Percentiles rank a stretch among this genome's conserved stretches.
Conservation (phyloP, 495 filamentous ascomycete species). For the Beverwykella pulmonaria region DNA sequence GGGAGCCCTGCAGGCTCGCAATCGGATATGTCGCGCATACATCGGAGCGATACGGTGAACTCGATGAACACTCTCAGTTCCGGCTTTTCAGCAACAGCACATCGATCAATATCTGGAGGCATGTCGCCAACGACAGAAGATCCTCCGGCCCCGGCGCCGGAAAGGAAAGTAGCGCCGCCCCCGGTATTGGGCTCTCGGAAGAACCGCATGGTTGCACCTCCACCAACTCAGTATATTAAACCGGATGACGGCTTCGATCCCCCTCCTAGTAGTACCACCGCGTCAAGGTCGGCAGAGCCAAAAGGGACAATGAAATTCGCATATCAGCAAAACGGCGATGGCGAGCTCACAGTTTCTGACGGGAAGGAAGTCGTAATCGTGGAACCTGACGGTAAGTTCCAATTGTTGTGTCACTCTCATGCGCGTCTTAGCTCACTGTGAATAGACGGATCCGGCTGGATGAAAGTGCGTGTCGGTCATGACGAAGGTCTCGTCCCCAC, state of each 20-base stretch:
- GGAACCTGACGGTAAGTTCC: conserved; percentile 81
- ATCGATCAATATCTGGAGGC: conserved; percentile 67
- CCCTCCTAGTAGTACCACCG: conserved; percentile 17
- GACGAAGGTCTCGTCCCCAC: conserved; percentile 85
- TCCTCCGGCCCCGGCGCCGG: conserved; percentile 45
- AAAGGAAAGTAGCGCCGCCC: conserved; percentile 43
- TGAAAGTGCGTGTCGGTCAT: conserved; percentile 69
- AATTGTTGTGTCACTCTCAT: not conserved
- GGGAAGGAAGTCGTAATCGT: conserved; percentile 74
- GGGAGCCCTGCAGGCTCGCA: conserved; percentile 46
- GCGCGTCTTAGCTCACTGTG: conserved; percentile 5
- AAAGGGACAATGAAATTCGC: conserved; percentile 87
- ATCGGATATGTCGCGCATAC: conserved; percentile 58
- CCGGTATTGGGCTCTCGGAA: conserved; percentile 49
- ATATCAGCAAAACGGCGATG: conserved; percentile 76
- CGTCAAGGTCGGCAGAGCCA: conserved; percentile 52
- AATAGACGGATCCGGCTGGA: conserved; percentile 88
- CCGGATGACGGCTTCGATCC: conserved; percentile 42
- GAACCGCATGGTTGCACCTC: conserved; percentile 80
- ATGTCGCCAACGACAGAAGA: conserved; percentile 53
- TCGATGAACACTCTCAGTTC: conserved; percentile 87
- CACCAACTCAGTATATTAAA: conserved; percentile 73
- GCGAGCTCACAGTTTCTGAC: conserved; percentile 78
- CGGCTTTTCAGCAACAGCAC: conserved; percentile 78
- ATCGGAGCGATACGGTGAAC: conserved; percentile 71